Evolutionary conservation across 768 basidiomycete species (phyloP), one percentile per base, ranked within the genome.

Genomic region (Suillus tomentosus): DNA sequence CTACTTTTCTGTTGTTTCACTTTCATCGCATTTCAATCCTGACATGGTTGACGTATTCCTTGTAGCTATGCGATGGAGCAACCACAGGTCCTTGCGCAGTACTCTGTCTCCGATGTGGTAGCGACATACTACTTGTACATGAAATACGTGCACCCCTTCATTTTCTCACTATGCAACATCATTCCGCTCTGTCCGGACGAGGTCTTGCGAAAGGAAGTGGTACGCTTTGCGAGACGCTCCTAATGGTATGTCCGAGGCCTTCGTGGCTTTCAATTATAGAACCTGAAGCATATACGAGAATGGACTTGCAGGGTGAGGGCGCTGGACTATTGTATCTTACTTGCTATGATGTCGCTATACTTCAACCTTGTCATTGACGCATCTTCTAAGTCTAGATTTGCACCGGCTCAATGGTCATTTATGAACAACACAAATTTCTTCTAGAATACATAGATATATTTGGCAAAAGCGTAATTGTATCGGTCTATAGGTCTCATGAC

Each of bases 71-170:
- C 97, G 0, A 82, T 94, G 75, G 97, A 99, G 72, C 94, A 96
- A 69, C 97, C 97, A 0, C 96, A 99, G 72, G 77, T 87, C 2
- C 86, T 99, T 19, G 96, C 97, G 0, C 94, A 96, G 72, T 99
- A 99, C 77, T 99, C 97, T 69, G 97, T 99, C 34, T 99, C 97
- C 75, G 97, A 99, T 83, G 97, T 97, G 0, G 97, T 99, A 11
- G 96, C 97, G n/a, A 99, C 97, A 1, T 99, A 99, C 76, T 99
- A 99, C 76, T 85, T 99, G 42, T 99, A 99, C 79, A 99, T 99
- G 97, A 99, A 99, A 95, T 99, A 99, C 71, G 96, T 99, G 11
- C 96, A 99, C 72, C 97, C 97, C 0, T 99, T 99, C 84, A 94
- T 99, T 66, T 99, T 99, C 80, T 99, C 97, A 10, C 79, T 99